Conservation (phyloP, 805 yeast species). For the Myxozyma melibiosi region DNA sequence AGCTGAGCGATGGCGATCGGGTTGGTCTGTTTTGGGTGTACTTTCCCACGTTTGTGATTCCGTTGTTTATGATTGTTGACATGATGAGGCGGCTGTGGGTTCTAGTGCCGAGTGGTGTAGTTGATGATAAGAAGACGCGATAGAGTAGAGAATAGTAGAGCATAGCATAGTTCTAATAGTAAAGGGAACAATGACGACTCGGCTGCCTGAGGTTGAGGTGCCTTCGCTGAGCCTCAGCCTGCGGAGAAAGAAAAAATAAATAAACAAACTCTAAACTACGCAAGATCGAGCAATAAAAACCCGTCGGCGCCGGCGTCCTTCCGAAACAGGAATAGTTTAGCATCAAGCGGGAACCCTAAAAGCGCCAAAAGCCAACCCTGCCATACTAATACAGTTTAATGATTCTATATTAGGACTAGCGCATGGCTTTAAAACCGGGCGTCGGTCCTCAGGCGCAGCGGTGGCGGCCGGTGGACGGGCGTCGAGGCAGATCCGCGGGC, state of each 20-base stretch:
- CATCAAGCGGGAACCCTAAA: not conserved
- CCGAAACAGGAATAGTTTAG: not conserved
- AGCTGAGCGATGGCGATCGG: conserved; percentile 1
- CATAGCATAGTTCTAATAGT: too few relatives aligned
- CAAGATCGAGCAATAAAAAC: not conserved
- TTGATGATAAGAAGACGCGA: not conserved
- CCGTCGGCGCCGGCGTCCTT: conserved; percentile 8
- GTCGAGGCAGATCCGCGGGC: too few relatives aligned
- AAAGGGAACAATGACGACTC: too few relatives aligned
- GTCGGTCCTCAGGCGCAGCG: conserved; percentile 6
- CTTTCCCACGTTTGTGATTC: conserved; percentile 11
- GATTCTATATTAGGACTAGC: not conserved
- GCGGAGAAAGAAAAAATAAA: too few relatives aligned
- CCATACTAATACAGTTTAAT: not conserved
- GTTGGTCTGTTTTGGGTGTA: conserved; percentile 2
- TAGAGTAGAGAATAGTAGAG: too few relatives aligned
- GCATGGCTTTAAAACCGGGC: not conserved
- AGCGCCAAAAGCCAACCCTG: not conserved
- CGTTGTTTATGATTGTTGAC: conserved; percentile 2
- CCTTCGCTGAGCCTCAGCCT: too few relatives aligned
- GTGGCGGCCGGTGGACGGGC: conserved; percentile 14
- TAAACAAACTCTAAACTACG: too few relatives aligned
- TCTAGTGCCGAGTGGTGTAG: not conserved
- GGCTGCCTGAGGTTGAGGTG: too few relatives aligned
- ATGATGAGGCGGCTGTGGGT: conserved; percentile 8